Evolutionary conservation across 2,329 filamentous ascomycete genomes (phyloP), one percentile per base, ranked within the genome.

Genomic region (Aspergillus ruber): DNA sequence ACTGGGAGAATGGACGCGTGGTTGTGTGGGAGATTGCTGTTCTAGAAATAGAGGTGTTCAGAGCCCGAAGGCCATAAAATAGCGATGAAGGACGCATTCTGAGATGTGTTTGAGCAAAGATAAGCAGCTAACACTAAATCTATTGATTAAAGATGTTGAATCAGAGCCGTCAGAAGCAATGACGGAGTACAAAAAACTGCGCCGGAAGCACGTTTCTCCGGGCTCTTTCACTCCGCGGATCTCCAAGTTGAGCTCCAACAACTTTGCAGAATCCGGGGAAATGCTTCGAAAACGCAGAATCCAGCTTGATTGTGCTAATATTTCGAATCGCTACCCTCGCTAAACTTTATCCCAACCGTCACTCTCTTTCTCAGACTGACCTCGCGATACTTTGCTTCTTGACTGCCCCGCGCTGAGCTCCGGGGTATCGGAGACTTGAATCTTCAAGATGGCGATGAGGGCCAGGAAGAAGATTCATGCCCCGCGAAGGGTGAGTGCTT

Each of bases 381-480:
- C 15, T 47, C 42, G 33, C 25, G 25, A 29, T 46, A 17, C 49
- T 17, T 13, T 15, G 21, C 46, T 43, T 33, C 18, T 18, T 35
- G 27, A 36, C 43, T 54, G 54, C 50, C 51, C 55, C 53, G 48
- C 55, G 42, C 42, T 44, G 25, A 39, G 23, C 32, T 18, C 8
- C 13, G 17, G 15, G 33, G 13, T 9, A 8, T 25, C 23, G 23
- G 6, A n/a, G 7, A 13, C 17, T 41, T 21, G 9, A 41, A 13
- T 13, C 18, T 41, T 36, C 45, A 69, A 61, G 7, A 77, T 79
- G 74, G 69, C 75, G 53, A 73, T 79, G 62, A 74, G 78, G 63
- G 77, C 78, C 43, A 74, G 77, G 52, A 73, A 77, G 40, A 86
- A 83, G 63, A 86, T 88, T 51, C 73, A 83, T 45, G 79, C 84